Base-by-base conservation (phyloP, 2,329 filamentous ascomycete genomes). In the Zymoseptoria pseudotritici region DNA sequence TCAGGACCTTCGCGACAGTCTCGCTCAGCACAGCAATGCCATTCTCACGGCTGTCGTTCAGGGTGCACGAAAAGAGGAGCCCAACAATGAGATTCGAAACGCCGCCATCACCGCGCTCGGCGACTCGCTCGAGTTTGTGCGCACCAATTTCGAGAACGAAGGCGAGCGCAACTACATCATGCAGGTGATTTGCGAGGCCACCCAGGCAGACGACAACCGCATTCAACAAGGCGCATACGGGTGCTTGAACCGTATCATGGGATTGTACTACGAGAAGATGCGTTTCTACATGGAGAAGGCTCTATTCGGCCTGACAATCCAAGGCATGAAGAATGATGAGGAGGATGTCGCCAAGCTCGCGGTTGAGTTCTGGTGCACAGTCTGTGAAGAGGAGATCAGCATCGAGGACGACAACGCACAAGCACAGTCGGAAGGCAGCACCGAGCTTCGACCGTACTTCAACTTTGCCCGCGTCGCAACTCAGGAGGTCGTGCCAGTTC, bases 211-310 rank as follows among this genome's bases (percentile, higher is more conserved):
- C 1, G 94, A 99, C 76, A 85, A 84, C 61, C 86, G 91, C 73
- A 95, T 99, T 75, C 92, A 97, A 77, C 91, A 96, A 74, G 92
- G 91, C 63, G 90, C 94, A 51, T 99, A 97, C 74, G 94, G 94
- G 70, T 97, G 94, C 76, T 80, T 99, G 68, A 99, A 99, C 83
- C 87, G 94, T 71, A 97, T 99, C 76, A 99, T 99, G 94, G 90
- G 84, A 62, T 84, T 97, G 65, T 99, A 99, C 82, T 99, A 99
- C 76, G 94, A 99, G 72, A 95, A 97, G 80, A 99, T 99, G 94
- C 88, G 92, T 71, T 99, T 97, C 79, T 99, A 99, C 81, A 99
- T 99, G 94, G 94, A 99, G 82, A 97, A 97, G 85, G 94, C 94
- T 42, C 83, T 99, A 51, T 99, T 99, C 70, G 94, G 94, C 60